Evolutionary conservation across 371 early-diverging fungal species (phyloP), one percentile per base, ranked within the genome.

Genomic region (Dichotomocladium elegans): DNA sequence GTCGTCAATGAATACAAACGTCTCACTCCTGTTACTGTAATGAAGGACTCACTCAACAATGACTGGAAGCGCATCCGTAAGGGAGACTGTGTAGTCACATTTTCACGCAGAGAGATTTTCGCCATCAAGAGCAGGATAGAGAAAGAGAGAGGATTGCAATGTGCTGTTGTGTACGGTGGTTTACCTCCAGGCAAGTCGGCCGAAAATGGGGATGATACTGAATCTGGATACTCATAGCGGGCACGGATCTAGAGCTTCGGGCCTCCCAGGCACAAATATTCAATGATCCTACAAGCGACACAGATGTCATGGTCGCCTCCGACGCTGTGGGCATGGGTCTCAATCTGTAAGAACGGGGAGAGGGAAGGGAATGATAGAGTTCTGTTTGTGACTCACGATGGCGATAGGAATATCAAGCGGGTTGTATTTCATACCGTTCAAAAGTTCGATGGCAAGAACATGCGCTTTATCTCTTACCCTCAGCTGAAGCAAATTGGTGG

Each of bases 281-380:
- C 57, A 98, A 98, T 62, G 91, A 91, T 47, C 87, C 88, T 1
- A 57, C 79, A n/a, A 82, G 82, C 45, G 86, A 76, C 9, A 86
- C 87, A 52, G 87, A 93, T 55, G 89, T 97, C 1, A 64, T 98
- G 15, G 92, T 98, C 11, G 95, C 97, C 5, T 91, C 92, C 41
- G 98, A 98, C 73, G 98, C 98, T 1, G 83, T 98, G 35, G 98
- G 98, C 25, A 96, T 98, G 97, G 98, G 98, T 0, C 74, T 96
- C 4, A 96, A 98, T 62, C 55, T 98, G 88, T 87, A 74, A 60
- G 81, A n/a, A 35, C 44, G 11, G 41, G 17, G 21, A 19, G 15
- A 34, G n/a, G 21, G 30, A 29, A 40, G 41, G 4, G 17, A 11
- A 28, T 27, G 40, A 9, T 22, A n/a, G n/a, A n/a, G n/a, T n/a